A percentile compares a stretch with the other conserved stretches of the same genome.
Evolutionary conservation across 2,329 filamentous ascomycete species (phyloP).

Genomic region (Penicillium verrucosum): DNA sequence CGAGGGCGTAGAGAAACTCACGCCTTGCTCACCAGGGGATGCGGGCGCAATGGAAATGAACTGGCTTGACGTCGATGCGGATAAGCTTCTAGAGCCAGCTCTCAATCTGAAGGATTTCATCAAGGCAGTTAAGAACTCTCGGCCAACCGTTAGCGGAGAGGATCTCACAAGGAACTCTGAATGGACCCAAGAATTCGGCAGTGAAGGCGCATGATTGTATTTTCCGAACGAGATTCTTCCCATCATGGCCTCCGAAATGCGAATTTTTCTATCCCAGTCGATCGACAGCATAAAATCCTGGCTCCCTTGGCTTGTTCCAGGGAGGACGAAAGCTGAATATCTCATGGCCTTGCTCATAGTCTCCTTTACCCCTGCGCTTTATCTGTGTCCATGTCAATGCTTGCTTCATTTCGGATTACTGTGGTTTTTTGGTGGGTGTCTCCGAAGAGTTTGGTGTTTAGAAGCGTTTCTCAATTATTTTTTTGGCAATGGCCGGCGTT

Average conservation of each 20-base stretch:
- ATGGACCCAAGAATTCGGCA: constrained; percentile 96
- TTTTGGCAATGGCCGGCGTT: constrained; percentile 31
- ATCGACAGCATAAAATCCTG: not conserved
- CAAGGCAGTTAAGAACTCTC: constrained; percentile 80
- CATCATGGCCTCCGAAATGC: not conserved
- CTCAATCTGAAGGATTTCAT: constrained; percentile 89
- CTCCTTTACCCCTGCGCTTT: not conserved
- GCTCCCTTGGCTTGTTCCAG: not conserved
- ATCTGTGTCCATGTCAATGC: constrained; percentile 1
- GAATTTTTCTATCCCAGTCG: not conserved
- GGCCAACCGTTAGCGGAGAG: constrained; percentile 85
- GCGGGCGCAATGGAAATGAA: constrained; percentile 84
- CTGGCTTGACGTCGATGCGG: constrained; percentile 82
- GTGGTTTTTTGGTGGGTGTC: constrained; percentile 6
- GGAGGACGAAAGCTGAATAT: not conserved
- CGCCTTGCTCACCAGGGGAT: constrained; percentile 92
- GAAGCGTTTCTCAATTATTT: constrained; percentile 24
- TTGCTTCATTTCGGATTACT: constrained; percentile 10
- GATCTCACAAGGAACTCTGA: constrained; percentile 82
- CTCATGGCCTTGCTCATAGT: not conserved
- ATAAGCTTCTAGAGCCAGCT: constrained; percentile 79
- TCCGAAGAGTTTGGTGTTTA: constrained; percentile 28
- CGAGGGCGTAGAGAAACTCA: constrained; percentile 60
- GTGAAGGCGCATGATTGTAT: constrained; percentile 65
- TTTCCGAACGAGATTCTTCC: not conserved